Base-by-base conservation (phyloP, 208 protist genomes). In the Leishmania arabica region DNA sequence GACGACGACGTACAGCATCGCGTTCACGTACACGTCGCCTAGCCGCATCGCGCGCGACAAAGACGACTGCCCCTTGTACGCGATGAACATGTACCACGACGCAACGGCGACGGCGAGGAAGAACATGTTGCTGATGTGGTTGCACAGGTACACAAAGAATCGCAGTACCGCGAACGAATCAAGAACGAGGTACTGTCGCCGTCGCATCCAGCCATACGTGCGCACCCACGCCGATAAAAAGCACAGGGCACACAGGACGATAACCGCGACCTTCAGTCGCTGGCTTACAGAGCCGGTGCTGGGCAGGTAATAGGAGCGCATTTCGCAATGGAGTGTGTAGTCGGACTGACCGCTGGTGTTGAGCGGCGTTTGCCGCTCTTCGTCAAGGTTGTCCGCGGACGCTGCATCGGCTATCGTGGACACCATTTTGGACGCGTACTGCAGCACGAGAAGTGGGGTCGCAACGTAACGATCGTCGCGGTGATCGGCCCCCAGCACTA, bases 141-240 rank as follows among this genome's bases (percentile, higher is more conserved):
- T 84, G 78, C 88, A 93, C 11, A 93, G 80, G 74, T 97, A 95
- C 6, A 96, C 81, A 24, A 96, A 78, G 76, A 92, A 97, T 27
- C 90, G 88, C 78, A 92, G 60, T 11, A 90, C 17, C 15, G 89
- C 89, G 40, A 69, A 53, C 70, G 83, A 47, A 74, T 93, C 89
- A 1, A 97, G 74, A 19, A 95, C 85, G 49, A 92, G 88, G 64
- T 95, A 94, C 85, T 95, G 92, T 68, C 90, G 75, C 21, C 95
- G 86, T 37, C 95, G 86, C 92, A 95, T 95, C 89, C 92, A 97
- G n/a, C 91, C 88, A 69, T 95, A 97, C 34, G 88, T 89, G 42
- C 89, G 83, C 68, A 93, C 65, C 90, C 87, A 94, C 45, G 93
- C 84, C 15, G 89, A 89, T 56, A 93, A 53, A 73, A 95, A 89